These are phyloP conservation scores for Phytophthora fragariae DNA, from an alignment of 352 stramenopile species.

Conservation along the genomic window DNA sequence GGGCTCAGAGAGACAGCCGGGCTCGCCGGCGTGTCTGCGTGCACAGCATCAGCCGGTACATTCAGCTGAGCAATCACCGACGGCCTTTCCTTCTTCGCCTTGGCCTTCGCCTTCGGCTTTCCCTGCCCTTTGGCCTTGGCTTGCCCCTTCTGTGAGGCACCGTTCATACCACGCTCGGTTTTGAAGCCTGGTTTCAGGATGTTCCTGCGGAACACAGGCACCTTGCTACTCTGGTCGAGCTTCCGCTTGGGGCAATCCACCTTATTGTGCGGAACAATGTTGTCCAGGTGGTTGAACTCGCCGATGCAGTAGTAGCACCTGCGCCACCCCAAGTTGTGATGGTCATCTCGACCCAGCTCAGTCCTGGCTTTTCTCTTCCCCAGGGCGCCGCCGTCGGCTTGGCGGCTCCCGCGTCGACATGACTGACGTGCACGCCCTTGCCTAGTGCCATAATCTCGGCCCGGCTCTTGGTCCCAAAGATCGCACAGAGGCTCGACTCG, in stretches of 20 bases:
- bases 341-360: neutral
- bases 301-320: slow-evolving; percentile 2
- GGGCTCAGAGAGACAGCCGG: neutral
- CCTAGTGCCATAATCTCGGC: slow-evolving; percentile 8
- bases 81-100: neutral
- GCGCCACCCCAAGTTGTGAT: neutral
- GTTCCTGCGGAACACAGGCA: neutral
- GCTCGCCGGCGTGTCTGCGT: neutral
- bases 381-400: neutral
- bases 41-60: neutral
- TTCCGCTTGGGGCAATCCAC: neutral
- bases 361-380: neutral
- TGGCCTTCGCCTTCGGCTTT: neutral
- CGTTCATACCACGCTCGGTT: neutral
- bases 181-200: neutral
- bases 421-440: neutral
- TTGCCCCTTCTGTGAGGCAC: neutral
- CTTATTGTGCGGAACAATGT: slow-evolving; percentile 2
- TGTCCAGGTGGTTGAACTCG: slow-evolving; percentile 2
- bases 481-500: neutral
- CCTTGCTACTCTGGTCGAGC: neutral
- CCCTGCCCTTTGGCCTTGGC: neutral
- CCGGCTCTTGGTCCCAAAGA: slow-evolving; percentile 18
- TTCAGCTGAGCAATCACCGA: neutral
- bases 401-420: neutral